Evolutionary conservation across 2,329 filamentous ascomycete genomes (phyloP).

Genomic region (Alternaria metachromatica): DNA sequence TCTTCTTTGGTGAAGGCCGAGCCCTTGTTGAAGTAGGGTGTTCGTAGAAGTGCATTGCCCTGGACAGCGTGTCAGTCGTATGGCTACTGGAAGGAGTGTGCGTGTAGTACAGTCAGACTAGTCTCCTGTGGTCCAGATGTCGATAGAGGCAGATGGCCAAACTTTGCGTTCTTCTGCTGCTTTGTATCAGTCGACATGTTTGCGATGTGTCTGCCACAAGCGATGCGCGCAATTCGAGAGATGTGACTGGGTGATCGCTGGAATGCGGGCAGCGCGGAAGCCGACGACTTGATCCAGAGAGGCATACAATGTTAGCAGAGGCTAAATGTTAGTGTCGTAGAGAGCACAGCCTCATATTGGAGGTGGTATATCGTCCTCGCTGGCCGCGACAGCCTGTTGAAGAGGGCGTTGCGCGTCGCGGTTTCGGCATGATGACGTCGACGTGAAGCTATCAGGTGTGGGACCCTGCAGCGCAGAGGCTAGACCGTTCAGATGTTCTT

Average conservation of each 20-base stretch:
- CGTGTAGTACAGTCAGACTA: constrained; percentile 42
- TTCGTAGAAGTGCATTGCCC: constrained; percentile 64
- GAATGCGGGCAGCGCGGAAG: not conserved
- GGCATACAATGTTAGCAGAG: not conserved
- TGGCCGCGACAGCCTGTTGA: not conserved
- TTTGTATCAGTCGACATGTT: constrained; percentile 22
- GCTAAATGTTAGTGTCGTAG: not conserved
- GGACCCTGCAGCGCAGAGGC: not conserved
- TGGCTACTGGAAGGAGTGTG: not conserved
- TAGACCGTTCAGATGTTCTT: not conserved
- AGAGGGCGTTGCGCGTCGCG: not conserved
- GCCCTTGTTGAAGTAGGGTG: constrained; percentile 80
- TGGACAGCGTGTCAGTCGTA: constrained; percentile 8
- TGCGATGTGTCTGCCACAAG: not conserved
- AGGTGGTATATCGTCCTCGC: not conserved
- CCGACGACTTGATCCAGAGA: not conserved
- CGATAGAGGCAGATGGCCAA: constrained; percentile 49
- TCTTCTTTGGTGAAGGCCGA: constrained; percentile 77
- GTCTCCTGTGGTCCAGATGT: constrained; percentile 52
- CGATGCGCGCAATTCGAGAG: not conserved
- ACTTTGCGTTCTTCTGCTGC: constrained; percentile 39
- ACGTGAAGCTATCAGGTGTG: not conserved
- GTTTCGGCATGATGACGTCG: constrained; percentile 4
- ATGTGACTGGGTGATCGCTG: not conserved
- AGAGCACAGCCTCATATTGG: not conserved